Percentiles rank a stretch among this genome's conserved stretches.
Evolutionary conservation across 176 grass and related monocot species (phyloP).

Genomic region (Coix lacrymajobi): DNA sequence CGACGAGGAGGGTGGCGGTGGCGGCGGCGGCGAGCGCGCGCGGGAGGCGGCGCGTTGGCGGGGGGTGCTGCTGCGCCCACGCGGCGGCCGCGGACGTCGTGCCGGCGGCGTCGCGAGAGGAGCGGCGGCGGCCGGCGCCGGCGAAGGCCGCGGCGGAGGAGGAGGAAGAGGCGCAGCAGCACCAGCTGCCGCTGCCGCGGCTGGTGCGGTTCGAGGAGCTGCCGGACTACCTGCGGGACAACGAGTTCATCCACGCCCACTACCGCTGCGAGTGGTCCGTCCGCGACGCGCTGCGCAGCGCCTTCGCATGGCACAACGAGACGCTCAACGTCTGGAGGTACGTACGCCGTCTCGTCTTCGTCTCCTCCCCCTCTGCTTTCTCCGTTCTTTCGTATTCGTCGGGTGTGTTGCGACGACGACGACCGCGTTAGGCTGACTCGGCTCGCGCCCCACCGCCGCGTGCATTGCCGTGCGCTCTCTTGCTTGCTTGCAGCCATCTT

Average conservation of each 20-base stretch:
- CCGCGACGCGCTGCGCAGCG: conserved; percentile 79
- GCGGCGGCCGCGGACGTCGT: background rate
- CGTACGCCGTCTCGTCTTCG: background rate
- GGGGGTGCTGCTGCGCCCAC: background rate
- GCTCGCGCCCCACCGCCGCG: background rate
- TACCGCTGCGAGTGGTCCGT: conserved; percentile 91
- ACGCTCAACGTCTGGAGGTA: conserved; percentile 98
- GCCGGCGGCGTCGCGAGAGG: background rate
- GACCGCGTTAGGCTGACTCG: background rate
- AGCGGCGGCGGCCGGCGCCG: background rate
- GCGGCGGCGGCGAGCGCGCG: background rate
- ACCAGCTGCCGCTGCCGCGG: background rate
- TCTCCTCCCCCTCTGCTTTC: background rate
- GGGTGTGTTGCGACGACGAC: too few species aligned
- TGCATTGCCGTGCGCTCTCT: background rate
- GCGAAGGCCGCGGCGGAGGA: background rate
- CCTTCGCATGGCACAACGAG: conserved; percentile 99
- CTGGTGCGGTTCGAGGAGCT: conserved; percentile 78
- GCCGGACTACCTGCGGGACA: conserved; percentile 87
- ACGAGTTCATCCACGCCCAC: conserved; percentile 73
- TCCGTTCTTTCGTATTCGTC: background rate
- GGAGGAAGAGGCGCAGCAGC: background rate
- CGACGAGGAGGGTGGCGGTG: background rate
- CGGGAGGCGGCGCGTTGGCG: background rate
- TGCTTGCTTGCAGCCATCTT: conserved; percentile 59